Conservation (phyloP, 441 rosid genomes). For the Jatropha podagrica region DNA sequence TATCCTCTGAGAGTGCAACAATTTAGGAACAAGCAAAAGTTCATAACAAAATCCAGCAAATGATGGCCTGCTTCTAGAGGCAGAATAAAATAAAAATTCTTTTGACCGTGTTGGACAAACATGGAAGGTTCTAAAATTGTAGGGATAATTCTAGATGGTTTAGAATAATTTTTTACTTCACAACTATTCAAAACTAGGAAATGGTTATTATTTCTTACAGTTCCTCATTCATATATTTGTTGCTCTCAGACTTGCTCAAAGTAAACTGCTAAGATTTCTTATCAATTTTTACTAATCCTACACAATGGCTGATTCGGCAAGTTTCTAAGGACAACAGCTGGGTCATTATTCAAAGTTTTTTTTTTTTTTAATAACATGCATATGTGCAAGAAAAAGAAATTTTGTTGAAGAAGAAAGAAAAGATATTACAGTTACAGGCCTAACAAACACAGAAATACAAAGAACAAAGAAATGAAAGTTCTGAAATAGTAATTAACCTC, state of each 20-base stretch:
- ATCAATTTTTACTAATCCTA: neutral
- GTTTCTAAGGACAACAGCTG: no score
- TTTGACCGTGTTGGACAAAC: neutral
- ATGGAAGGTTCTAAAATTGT: neutral
- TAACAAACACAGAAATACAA: no score
- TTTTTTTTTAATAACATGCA: no score
- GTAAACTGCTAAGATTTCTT: neutral
- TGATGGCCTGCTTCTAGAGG: neutral
- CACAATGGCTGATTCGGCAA: neutral
- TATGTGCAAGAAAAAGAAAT: no score
- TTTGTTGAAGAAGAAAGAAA: no score
- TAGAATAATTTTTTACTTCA: neutral
- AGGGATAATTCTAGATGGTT: neutral
- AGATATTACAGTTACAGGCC: no score
- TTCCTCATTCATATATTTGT: neutral
- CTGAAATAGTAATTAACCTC: no score
- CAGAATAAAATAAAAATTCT: neutral
- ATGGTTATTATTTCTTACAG: neutral
- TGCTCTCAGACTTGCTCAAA: neutral
- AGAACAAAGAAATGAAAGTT: no score
- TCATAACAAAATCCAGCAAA: neutral
- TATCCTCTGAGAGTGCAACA: neutral
- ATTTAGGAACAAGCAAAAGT: neutral
- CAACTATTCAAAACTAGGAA: neutral
- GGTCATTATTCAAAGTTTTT: no score